phyloP scores from a whole-genome alignment of 2,329 filamentous ascomycete species.

The Neodidymelliopsis sp. region DNA sequence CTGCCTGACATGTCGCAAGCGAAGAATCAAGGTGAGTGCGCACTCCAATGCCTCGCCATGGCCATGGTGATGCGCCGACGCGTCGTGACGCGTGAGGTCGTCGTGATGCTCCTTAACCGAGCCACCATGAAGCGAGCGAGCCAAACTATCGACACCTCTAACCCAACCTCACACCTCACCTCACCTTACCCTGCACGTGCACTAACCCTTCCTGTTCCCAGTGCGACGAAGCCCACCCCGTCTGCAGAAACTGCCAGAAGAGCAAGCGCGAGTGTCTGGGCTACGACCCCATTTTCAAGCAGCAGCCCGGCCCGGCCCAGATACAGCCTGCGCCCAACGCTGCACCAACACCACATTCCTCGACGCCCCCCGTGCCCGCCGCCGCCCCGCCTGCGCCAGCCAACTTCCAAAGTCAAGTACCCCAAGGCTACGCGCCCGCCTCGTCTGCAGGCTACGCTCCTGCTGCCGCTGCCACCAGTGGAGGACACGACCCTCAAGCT shows the following conservation, averaged over 20 bases:
- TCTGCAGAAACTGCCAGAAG: slow-evolving; percentile 89
- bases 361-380: slow-evolving; percentile 37
- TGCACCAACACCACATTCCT: slow-evolving; percentile 44
- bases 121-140: slow-evolving; percentile 49
- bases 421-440: slow-evolving; percentile 54
- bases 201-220: slow-evolving; percentile 53
- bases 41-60: slow-evolving; percentile 35
- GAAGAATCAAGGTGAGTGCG: slow-evolving; percentile 72
- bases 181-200: slow-evolving; percentile 14
- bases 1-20: slow-evolving; percentile 65
- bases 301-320: slow-evolving; percentile 71
- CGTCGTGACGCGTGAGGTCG: slow-evolving; percentile 38
- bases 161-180: slow-evolving; percentile 37
- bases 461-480: slow-evolving; percentile 42
- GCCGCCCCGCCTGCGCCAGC: slow-evolving; percentile 43
- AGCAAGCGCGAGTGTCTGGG: slow-evolving; percentile 86
- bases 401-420: slow-evolving; percentile 49
- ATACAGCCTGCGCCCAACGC: slow-evolving; percentile 73
- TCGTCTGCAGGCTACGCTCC: slow-evolving; percentile 53
- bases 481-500: slow-evolving; percentile 57
- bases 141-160: slow-evolving; percentile 42
- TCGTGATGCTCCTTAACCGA: slow-evolving; percentile 47
- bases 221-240: slow-evolving; percentile 96
- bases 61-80: too few relatives aligned
- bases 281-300: slow-evolving; percentile 88